Conservation (phyloP, 208 protist species). For the Leishmania turanica region DNA sequence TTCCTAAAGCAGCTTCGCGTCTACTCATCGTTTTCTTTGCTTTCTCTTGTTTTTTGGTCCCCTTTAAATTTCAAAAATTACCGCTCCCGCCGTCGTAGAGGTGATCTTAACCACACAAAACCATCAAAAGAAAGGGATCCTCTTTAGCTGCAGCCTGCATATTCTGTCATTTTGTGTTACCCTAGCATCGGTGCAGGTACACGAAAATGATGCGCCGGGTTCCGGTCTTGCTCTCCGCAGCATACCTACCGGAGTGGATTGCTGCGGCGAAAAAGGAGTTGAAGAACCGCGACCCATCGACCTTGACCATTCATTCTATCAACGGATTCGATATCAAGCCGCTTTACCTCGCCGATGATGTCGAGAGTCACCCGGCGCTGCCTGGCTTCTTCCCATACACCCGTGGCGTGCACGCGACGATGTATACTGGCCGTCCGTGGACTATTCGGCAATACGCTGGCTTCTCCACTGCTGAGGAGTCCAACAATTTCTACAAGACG, state of each 20-base stretch:
- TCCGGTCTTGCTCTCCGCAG: constrained; percentile 43
- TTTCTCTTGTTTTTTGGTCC: not conserved
- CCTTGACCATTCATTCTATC: constrained; percentile 49
- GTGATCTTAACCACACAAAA: not conserved
- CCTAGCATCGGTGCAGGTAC: too few relatives aligned
- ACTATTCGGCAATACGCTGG: constrained; percentile 96
- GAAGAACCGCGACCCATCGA: constrained; percentile 55
- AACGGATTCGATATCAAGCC: constrained; percentile 92
- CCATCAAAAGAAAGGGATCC: too few relatives aligned
- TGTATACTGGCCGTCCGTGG: constrained; percentile 96
- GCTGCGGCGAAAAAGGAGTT: constrained; percentile 85
- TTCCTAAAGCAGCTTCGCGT: not conserved
- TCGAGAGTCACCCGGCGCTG: constrained; percentile 27
- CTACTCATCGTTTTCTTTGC: not conserved
- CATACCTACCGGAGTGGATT: constrained; percentile 64
- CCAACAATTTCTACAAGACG: constrained; percentile 95
- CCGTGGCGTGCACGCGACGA: constrained; percentile 94
- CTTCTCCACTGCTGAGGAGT: constrained; percentile 95
- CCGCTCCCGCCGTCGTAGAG: not conserved
- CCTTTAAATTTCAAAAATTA: not conserved
- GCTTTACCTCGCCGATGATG: constrained; percentile 73
- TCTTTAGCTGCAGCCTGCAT: not conserved
- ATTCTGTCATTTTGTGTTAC: not conserved
- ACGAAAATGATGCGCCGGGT: constrained; percentile 63
- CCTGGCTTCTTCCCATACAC: constrained; percentile 94